Evolutionary conservation across 2,329 filamentous ascomycete genomes (phyloP).

Genomic region (Harringtonia lauricola): DNA sequence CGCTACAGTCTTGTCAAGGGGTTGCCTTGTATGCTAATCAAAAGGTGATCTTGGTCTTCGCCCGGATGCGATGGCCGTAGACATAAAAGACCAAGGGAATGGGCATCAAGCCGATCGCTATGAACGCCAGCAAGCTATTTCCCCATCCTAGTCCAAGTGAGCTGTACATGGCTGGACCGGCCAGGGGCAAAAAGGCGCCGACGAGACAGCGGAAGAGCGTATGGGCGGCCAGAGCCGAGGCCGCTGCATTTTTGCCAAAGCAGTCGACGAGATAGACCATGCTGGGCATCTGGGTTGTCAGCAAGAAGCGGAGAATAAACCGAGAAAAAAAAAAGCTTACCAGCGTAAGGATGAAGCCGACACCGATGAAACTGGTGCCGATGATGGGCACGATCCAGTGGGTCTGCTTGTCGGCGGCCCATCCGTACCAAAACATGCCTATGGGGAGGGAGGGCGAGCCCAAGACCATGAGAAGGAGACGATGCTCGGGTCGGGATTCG

Average conservation of each 20-base stretch:
- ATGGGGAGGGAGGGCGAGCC: constrained; percentile 17
- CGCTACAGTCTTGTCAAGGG: no score
- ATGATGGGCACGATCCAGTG: constrained; percentile 23
- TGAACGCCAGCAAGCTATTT: constrained; percentile 23
- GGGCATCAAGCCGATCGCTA: constrained; percentile 37
- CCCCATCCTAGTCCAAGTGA: constrained; percentile 36
- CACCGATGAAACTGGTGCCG: constrained; percentile 13
- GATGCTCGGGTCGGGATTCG: constrained; percentile 9
- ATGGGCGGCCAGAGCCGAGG: constrained; percentile 48
- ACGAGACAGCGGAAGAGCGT: constrained; percentile 42
- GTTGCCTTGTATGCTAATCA: no score
- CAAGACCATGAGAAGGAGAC: constrained; percentile 11
- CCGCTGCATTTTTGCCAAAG: constrained; percentile 39
- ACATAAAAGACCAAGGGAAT: constrained; percentile 42
- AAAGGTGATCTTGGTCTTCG: no score
- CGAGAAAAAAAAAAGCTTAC: constrained; percentile 10
- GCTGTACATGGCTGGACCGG: constrained; percentile 44
- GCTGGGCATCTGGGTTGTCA: no score
- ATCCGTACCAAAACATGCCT: constrained; percentile 25
- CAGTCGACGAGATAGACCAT: constrained; percentile 47
- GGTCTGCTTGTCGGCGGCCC: constrained; percentile 16
- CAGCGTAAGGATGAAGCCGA: constrained; percentile 16
- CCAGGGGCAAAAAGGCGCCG: constrained; percentile 45
- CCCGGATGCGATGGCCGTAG: constrained; percentile 23
- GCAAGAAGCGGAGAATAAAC: no score